phyloP scores from a whole-genome alignment of 768 basidiomycete genomes.

The Psilocybe cubensis region DNA sequence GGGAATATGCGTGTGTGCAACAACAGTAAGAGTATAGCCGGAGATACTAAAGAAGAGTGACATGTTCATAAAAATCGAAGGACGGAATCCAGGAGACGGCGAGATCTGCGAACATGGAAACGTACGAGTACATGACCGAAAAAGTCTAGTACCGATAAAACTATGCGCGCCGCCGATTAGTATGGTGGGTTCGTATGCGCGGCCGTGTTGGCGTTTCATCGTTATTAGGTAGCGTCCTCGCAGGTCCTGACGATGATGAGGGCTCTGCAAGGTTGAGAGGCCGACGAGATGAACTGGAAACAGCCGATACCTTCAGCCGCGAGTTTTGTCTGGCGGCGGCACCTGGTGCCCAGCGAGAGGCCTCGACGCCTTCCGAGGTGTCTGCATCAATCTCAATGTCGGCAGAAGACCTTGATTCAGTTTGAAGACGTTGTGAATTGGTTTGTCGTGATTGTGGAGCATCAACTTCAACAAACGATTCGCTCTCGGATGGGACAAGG shows the following conservation, averaged over 20 bases:
- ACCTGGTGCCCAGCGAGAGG: constrained; percentile 36
- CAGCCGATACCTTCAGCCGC: constrained; percentile 7
- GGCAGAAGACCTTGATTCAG: not conserved
- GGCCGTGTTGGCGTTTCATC: constrained; percentile 30
- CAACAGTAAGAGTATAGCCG: not conserved
- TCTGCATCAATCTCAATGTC: constrained; percentile 21
- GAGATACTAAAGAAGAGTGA: not conserved
- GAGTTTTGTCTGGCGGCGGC: constrained; percentile 16
- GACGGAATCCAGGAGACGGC: not conserved
- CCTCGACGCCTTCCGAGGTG: constrained; percentile 29
- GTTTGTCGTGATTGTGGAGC: constrained; percentile 8
- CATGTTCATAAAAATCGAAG: constrained; percentile 2
- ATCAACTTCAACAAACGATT: constrained; percentile 34
- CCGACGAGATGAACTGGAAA: constrained; percentile 13
- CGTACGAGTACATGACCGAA: not conserved
- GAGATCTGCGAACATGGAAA: not conserved
- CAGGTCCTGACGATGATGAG: constrained; percentile 8
- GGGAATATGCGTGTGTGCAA: constrained; percentile 3
- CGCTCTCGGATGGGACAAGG: constrained; percentile 46
- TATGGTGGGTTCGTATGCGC: constrained; percentile 18
- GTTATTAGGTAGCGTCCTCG: constrained; percentile 17
- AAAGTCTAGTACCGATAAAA: constrained; percentile 4
- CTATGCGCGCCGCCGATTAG: constrained; percentile 12
- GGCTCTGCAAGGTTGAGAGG: constrained; percentile 3
- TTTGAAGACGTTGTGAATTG: not conserved